Percentiles rank a stretch among this genome's conserved stretches.
phyloP scores from a whole-genome alignment of 768 basidiomycete genomes.

The Rhodotorula graminis region DNA sequence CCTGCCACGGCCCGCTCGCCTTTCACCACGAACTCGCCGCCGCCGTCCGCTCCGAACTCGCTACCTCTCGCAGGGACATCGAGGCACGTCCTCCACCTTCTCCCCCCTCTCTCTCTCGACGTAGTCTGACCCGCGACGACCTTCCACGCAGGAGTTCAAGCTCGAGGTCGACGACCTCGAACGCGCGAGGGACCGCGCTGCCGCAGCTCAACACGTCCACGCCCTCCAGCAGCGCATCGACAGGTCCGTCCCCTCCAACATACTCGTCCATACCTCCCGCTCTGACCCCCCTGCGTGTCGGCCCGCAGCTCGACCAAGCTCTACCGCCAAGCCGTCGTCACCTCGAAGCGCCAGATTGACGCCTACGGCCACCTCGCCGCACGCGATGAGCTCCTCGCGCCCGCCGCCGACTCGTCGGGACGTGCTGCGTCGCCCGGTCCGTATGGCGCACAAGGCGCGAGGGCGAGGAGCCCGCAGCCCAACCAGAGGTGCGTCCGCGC shows the following conservation, averaged over 20 bases:
- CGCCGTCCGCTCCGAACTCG: slow-evolving; percentile 72
- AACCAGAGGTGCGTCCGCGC: slow-evolving; percentile 3
- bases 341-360: slow-evolving; percentile 23
- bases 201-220: slow-evolving; percentile 54
- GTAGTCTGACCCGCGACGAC: no score
- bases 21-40: slow-evolving; percentile 68
- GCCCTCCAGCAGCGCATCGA: slow-evolving; percentile 54
- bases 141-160: slow-evolving; percentile 62
- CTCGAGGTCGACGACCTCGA: slow-evolving; percentile 66
- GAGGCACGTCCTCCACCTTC: slow-evolving; percentile 58
- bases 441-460: background rate
- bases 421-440: slow-evolving; percentile 3
- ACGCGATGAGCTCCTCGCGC: slow-evolving; percentile 18
- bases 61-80: slow-evolving; percentile 59
- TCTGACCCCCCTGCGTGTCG: background rate
- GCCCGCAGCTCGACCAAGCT: slow-evolving; percentile 20
- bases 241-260: slow-evolving; percentile 52
- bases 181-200: slow-evolving; percentile 55
- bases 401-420: background rate
- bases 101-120: background rate
- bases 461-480: background rate
- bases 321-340: slow-evolving; percentile 25
- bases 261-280: background rate
- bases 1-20: slow-evolving; percentile 64
- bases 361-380: slow-evolving; percentile 6